Evolutionary conservation across 495 filamentous ascomycete species (phyloP).

Genomic region (Ramalina intermedia): DNA sequence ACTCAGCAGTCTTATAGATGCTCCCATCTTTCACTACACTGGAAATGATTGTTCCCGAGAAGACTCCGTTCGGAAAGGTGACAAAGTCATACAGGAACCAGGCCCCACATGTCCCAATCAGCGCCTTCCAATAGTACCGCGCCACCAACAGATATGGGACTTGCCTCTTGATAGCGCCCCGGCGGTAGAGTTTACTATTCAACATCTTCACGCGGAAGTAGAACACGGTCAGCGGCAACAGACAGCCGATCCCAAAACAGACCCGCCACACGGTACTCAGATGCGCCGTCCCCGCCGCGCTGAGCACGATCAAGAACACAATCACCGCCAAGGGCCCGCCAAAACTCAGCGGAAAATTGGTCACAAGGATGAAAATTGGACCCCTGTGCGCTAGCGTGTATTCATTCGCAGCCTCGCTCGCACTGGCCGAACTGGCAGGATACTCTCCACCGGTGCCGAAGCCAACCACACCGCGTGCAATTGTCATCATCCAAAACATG

Average conservation of each 20-base stretch:
- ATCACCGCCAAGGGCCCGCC: slow-evolving; percentile 34
- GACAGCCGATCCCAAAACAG: slow-evolving; percentile 35
- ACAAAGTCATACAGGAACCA: slow-evolving; percentile 40
- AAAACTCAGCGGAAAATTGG: slow-evolving; percentile 36
- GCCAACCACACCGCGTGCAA: slow-evolving; percentile 37
- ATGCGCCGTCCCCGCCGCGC: slow-evolving; percentile 23
- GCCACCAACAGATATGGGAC: slow-evolving; percentile 32
- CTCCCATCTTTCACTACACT: slow-evolving; percentile 25
- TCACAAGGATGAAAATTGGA: slow-evolving; percentile 38
- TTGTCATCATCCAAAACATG: slow-evolving; percentile 43
- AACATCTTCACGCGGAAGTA: slow-evolving; percentile 40
- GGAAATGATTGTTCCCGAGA: slow-evolving; percentile 34
- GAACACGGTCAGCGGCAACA: slow-evolving; percentile 35
- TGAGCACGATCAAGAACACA: slow-evolving; percentile 35
- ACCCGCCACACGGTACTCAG: slow-evolving; percentile 36
- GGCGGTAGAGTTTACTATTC: slow-evolving; percentile 35
- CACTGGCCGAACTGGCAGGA: slow-evolving; percentile 30
- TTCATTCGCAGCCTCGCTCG: slow-evolving; percentile 37
- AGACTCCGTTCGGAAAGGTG: slow-evolving; percentile 36
- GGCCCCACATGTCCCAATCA: slow-evolving; percentile 33
- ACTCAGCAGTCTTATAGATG: slow-evolving; percentile 29
- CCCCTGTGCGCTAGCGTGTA: slow-evolving; percentile 27
- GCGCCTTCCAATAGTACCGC: slow-evolving; percentile 32
- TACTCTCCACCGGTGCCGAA: slow-evolving; percentile 37
- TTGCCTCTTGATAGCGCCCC: slow-evolving; percentile 30